Base-by-base conservation (phyloP, 1,284 basidiomycete genomes). In the Ceratobasidium sp. region DNA sequence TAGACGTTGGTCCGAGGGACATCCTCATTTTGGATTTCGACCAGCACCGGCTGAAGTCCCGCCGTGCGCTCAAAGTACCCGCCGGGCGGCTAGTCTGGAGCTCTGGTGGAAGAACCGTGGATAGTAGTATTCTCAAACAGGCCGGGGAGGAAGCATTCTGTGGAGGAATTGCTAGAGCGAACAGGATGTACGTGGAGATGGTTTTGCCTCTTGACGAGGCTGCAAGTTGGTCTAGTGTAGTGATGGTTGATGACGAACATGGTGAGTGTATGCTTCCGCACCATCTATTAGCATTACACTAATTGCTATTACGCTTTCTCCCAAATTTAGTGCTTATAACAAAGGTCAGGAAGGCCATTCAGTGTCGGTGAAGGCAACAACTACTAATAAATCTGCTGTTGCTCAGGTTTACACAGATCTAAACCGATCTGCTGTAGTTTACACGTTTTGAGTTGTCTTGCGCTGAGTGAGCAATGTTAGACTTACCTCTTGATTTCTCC, bases 1-100 rank as follows among this genome's bases (percentile, higher is more conserved):
- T 24, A 9, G 53, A 59, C 15, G n/a, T n/a, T n/a, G n/a, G 57
- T 19, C 19, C 29, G 4, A 66, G 50, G 17, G 33, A 22, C 24
- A 69, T 69, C 17, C 22, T 69, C 14, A 47, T 69, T 14, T 51
- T 69, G n/a, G 66, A 69, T 59, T 69, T 69, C n/a, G 53, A 69
- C 24, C 53, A 31, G 19, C 41, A 19, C 7, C n/a, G 66, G 19
- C 41, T 69, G 17, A 31, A 47, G n/a, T n/a, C n/a, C n/a, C n/a
- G n/a, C 27, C 8, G 19, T 4, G 36, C 47, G 47, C 15, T 24
- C n/a, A n/a, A n/a, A n/a, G n/a, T n/a, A n/a, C n/a, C n/a, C n/a
- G n/a, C n/a, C n/a, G n/a, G n/a, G n/a, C 41, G 51, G 15, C 44
- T n/a, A 19, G 27, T 69, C 22, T 56, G 41, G 17, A 11, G 27